Base-by-base conservation (phyloP, 177 flowering plant genomes). In the Vitis hybrid region DNA sequence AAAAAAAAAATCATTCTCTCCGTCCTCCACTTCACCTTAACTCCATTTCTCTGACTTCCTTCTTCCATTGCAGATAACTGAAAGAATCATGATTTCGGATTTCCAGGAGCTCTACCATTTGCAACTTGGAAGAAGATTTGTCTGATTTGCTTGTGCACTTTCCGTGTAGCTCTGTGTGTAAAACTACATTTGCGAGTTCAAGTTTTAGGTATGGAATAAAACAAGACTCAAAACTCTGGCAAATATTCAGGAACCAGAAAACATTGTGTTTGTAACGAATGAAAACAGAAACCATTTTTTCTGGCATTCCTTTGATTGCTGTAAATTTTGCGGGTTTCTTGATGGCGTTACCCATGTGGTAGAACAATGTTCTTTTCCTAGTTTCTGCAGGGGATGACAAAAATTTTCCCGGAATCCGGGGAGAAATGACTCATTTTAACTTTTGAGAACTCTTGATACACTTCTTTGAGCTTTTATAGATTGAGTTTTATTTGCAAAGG, bases 11-110 rank as follows among this genome's bases (percentile, higher is more conserved):
- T 7, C 45, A 7, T 39, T 39, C 45, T 39, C 45, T 39, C 45
- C 6, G 45, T 39, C 8, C 8, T 39, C 7, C 21, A 10, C 21
- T 11, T 14, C 19, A 13, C 11, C 11, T 1, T 0, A 12, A 11
- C 67, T 6, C 51, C 14, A 64, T 39, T 5, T 55, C 21, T 64
- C 69, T 56, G 56, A 52, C 22, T 56, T 55, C 21, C 19, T 19
- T 3, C 10, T 58, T 18, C 1, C 60, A 5, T 2, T 73, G 77
- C 77, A 75, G 78, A 71, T 62, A 70, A 61, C 58, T 70, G 71
- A 70, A 51, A 57, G 53, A 19, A 51, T 10, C 15, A 19, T 33
- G 22, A 21, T n/a, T 63, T 63, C 19, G 51, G 50, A 16, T n/a
- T 53, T 14, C 6, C 7, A 39, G 9, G 39, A 63, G 26, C 48